These are phyloP conservation scores for Chenopodium suecicum DNA, from an alignment of 148 eudicot species.

Conservation along the genomic window DNA sequence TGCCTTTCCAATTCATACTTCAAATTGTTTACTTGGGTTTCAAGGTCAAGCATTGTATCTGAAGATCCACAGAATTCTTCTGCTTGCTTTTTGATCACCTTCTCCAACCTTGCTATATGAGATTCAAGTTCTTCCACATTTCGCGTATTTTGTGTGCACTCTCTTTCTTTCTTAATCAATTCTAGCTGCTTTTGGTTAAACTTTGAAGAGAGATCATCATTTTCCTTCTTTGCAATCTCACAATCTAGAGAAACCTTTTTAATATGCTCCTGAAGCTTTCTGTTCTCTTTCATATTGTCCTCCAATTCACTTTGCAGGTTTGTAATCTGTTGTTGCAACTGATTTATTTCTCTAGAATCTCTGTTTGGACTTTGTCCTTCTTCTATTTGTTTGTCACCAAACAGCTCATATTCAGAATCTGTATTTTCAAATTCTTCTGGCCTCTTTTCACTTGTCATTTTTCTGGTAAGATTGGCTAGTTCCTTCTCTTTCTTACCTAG, in stretches of 20 bases:
- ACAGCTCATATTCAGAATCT: constrained; percentile 26
- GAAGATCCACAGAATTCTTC: constrained; percentile 56
- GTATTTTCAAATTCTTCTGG: constrained; percentile 26
- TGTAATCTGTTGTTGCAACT: constrained; percentile 42
- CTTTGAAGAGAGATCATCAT: constrained; percentile 42
- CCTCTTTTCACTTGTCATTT: constrained; percentile 31
- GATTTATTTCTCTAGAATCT: constrained; percentile 35
- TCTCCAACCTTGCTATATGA: constrained; percentile 57
- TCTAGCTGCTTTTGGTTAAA: constrained; percentile 52
- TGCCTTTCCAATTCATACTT: constrained; percentile 66
- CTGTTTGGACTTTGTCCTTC: constrained; percentile 13
- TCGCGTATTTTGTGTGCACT: constrained; percentile 43
- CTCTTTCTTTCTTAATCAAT: constrained; percentile 57
- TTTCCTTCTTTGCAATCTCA: constrained; percentile 55
- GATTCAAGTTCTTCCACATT: constrained; percentile 53
- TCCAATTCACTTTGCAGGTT: constrained; percentile 60
- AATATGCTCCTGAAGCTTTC: constrained; percentile 40
- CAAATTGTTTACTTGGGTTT: constrained; percentile 51
- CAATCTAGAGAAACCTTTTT: constrained; percentile 44
- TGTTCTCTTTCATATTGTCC: constrained; percentile 45
- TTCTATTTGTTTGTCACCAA: constrained; percentile 23
- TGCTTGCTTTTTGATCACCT: constrained; percentile 51
- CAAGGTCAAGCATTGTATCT: constrained; percentile 45
- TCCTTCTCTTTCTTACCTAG: constrained; percentile 58
- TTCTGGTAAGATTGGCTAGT: constrained; percentile 42